phyloP scores from a whole-genome alignment of 306 rosid genomes.

The Castanea crenata region DNA sequence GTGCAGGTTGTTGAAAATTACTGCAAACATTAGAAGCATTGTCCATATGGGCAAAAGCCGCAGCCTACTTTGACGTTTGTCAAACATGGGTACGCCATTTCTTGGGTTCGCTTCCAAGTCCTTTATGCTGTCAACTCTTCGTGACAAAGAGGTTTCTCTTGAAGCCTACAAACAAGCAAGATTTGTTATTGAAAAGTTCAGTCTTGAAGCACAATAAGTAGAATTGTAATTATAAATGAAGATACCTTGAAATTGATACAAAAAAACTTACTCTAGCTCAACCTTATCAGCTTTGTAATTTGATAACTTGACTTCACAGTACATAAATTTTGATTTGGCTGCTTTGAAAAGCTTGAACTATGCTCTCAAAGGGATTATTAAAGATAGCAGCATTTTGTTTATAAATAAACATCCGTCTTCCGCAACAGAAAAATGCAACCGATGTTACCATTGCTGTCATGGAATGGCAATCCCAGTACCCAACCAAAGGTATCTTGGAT shows the following conservation, averaged over 20 bases:
- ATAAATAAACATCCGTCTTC: slow-evolving; percentile 63
- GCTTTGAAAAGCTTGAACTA: slow-evolving; percentile 53
- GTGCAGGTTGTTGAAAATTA: slow-evolving; percentile 80
- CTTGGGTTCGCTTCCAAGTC: slow-evolving; percentile 34
- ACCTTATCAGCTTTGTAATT: slow-evolving; percentile 37
- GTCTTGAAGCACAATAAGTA: slow-evolving; percentile 56
- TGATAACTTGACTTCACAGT: slow-evolving; percentile 41
- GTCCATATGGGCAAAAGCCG: slow-evolving; percentile 86
- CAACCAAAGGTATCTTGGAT: slow-evolving; percentile 91
- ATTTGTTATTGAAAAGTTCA: slow-evolving; percentile 33
- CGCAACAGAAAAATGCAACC: slow-evolving; percentile 51
- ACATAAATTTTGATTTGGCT: slow-evolving; percentile 49
- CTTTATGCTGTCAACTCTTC: slow-evolving; percentile 41
- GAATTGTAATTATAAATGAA: background rate
- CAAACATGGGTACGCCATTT: slow-evolving; percentile 22
- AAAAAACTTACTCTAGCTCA: slow-evolving; percentile 80
- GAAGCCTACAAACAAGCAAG: slow-evolving; percentile 54
- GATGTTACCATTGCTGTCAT: slow-evolving; percentile 63
- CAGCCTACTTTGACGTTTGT: slow-evolving; percentile 50
- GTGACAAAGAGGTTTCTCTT: slow-evolving; percentile 68
- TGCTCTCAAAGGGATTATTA: slow-evolving; percentile 25
- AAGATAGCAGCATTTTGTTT: slow-evolving; percentile 32
- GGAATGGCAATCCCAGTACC: slow-evolving; percentile 82
- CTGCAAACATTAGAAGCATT: slow-evolving; percentile 91
- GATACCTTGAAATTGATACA: background rate